These are phyloP conservation scores for Triadica sebifera DNA, from an alignment of 345 rosid genomes.

Conservation along the genomic window DNA sequence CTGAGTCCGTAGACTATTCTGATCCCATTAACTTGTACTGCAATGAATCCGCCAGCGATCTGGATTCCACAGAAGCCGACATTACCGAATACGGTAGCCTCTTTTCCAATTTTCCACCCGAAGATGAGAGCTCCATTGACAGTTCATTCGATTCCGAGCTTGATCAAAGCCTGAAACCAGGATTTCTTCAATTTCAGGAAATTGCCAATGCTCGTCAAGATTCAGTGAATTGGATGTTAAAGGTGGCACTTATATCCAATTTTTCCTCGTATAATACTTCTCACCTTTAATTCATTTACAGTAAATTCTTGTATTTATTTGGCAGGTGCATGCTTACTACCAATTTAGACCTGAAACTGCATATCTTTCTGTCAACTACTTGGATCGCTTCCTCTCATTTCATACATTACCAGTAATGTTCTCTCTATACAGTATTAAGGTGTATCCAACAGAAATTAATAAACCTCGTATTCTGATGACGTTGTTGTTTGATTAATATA, in stretches of 20 bases:
- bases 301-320: background rate
- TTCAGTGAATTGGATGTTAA: slow-evolving; percentile 38
- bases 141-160: slow-evolving; percentile 29
- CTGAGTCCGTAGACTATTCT: slow-evolving; percentile 20
- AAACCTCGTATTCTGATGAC: background rate
- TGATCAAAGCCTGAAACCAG: slow-evolving; percentile 25
- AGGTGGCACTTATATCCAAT: slow-evolving; percentile 18
- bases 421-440: background rate
- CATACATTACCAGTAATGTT: slow-evolving; percentile 25
- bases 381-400: slow-evolving; percentile 37
- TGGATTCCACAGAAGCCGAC: slow-evolving; percentile 13
- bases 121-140: slow-evolving; percentile 22
- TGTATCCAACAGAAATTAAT: too few relatives aligned
- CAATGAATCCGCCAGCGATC: slow-evolving; percentile 28
- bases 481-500: background rate
- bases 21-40: slow-evolving; percentile 30
- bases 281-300: background rate
- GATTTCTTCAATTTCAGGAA: slow-evolving; percentile 14
- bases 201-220: slow-evolving; percentile 26
- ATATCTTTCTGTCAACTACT: slow-evolving; percentile 35
- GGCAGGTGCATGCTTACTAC: slow-evolving; percentile 31
- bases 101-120: slow-evolving; percentile 4
- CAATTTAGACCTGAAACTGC: slow-evolving; percentile 35
- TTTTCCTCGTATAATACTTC: background rate
- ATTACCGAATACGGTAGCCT: background rate